A percentile compares a stretch with the other conserved stretches of the same genome.
Conservation (phyloP, 768 basidiomycete genomes). For the Sistotremastrum suecicum region DNA sequence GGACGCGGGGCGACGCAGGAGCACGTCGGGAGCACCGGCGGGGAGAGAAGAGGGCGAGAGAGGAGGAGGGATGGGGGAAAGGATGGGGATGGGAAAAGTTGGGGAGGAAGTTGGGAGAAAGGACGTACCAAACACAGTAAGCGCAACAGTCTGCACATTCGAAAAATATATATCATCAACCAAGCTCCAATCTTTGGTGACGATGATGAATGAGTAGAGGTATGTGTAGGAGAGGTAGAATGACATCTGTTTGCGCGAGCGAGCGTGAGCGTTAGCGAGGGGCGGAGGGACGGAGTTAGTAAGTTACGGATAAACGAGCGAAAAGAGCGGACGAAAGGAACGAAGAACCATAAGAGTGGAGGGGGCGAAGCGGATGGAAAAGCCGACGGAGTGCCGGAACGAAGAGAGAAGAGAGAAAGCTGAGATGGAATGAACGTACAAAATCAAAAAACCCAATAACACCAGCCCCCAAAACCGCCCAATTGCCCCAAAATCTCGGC, state of each 20-base stretch:
- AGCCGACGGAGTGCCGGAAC: slow-evolving; percentile 1
- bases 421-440: slow-evolving; percentile 17
- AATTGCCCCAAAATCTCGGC: slow-evolving; percentile 40
- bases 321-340: no score
- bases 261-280: background rate
- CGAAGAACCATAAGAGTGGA: background rate
- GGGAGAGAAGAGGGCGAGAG: no score
- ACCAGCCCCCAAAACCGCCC: slow-evolving; percentile 42
- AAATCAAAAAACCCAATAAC: slow-evolving; percentile 54
- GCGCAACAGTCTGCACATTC: slow-evolving; percentile 40
- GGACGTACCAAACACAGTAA: slow-evolving; percentile 42
- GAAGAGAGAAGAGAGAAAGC: background rate
- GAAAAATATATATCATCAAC: slow-evolving; percentile 49
- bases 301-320: no score
- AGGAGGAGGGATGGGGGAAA: no score
- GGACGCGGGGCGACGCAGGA: no score
- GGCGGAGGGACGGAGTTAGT: no score
- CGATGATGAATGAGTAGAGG: slow-evolving; percentile 51
- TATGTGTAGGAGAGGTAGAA: slow-evolving; percentile 62
- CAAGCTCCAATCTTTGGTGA: slow-evolving; percentile 36
- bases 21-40: no score
- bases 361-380: background rate
- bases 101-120: no score
- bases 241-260: slow-evolving; percentile 26
- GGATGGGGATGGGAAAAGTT: no score